phyloP scores from a whole-genome alignment of 768 basidiomycete genomes.

The Tylopilus vinaceipallidus region DNA sequence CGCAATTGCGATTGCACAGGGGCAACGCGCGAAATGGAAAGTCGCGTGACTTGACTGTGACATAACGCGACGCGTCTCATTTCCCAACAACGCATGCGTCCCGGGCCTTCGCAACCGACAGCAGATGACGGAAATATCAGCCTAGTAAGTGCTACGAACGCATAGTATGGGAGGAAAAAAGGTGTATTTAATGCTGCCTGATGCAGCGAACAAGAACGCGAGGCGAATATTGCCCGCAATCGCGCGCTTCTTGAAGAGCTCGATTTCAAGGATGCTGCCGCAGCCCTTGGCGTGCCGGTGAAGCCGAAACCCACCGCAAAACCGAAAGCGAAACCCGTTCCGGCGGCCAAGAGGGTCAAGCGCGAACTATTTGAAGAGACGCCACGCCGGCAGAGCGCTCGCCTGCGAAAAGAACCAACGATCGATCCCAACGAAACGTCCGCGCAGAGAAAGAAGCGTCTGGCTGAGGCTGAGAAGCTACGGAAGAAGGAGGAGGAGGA shows the following conservation, averaged over 20 bases:
- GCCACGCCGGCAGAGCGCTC: constrained; percentile 66
- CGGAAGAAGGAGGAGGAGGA: constrained; percentile 63
- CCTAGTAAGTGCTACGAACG: constrained; percentile 43
- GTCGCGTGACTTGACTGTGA: too few relatives aligned
- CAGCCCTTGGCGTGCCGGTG: constrained; percentile 43
- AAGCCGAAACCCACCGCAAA: constrained; percentile 39
- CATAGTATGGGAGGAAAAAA: neutral
- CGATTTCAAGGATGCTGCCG: constrained; percentile 57
- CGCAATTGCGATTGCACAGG: too few relatives aligned
- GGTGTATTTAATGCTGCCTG: neutral
- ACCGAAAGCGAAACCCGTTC: constrained; percentile 58
- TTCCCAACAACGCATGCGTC: neutral
- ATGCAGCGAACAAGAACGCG: constrained; percentile 64
- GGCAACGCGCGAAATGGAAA: too few relatives aligned
- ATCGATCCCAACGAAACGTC: constrained; percentile 65
- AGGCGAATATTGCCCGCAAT: constrained; percentile 81
- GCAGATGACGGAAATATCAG: constrained; percentile 45
- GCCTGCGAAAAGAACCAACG: constrained; percentile 46
- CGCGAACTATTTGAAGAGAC: constrained; percentile 41
- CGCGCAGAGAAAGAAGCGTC: constrained; percentile 60
- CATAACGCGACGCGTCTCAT: constrained; percentile 30
- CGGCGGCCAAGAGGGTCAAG: constrained; percentile 54
- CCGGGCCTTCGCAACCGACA: too few relatives aligned
- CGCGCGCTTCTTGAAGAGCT: constrained; percentile 71
- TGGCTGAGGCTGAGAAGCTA: constrained; percentile 57